These are phyloP conservation scores for Xylaria sp. DNA, from an alignment of 2,329 filamentous ascomycete species.

Conservation along the genomic window DNA sequence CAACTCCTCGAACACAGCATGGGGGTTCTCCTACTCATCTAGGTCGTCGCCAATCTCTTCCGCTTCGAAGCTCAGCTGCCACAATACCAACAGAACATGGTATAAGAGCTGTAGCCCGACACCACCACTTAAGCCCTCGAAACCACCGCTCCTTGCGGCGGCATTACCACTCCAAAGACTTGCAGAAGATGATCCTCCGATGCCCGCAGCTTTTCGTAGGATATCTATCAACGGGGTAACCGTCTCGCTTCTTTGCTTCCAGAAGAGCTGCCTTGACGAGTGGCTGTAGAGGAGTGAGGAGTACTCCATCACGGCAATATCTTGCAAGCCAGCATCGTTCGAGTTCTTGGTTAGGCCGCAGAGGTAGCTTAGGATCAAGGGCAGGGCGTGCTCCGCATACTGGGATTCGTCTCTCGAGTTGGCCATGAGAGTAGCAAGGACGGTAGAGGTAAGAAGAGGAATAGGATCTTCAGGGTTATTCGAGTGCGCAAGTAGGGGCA, in stretches of 20 bases:
- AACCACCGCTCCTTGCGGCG: slow-evolving; percentile 60
- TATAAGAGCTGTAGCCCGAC: slow-evolving; percentile 93
- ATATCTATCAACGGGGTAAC: slow-evolving; percentile 81
- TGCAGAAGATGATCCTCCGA: slow-evolving; percentile 63
- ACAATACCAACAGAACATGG: slow-evolving; percentile 88
- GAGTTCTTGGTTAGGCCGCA: slow-evolving; percentile 80
- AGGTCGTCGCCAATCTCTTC: slow-evolving; percentile 72
- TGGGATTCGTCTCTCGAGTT: slow-evolving; percentile 63
- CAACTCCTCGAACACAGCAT: background rate
- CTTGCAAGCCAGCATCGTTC: slow-evolving; percentile 82
- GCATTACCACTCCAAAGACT: slow-evolving; percentile 63
- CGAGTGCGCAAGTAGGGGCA: slow-evolving; percentile 80
- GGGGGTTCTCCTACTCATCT: slow-evolving; percentile 68
- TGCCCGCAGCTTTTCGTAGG: slow-evolving; percentile 75
- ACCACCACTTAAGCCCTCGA: slow-evolving; percentile 72
- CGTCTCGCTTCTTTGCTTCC: slow-evolving; percentile 87
- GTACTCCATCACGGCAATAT: slow-evolving; percentile 92
- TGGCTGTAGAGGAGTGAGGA: slow-evolving; percentile 79
- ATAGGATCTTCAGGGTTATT: slow-evolving; percentile 77
- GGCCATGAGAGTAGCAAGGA: slow-evolving; percentile 78
- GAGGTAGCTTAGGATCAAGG: slow-evolving; percentile 83
- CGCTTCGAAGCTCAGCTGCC: slow-evolving; percentile 96
- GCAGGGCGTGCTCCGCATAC: slow-evolving; percentile 73
- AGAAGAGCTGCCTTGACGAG: slow-evolving; percentile 80
- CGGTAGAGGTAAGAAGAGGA: slow-evolving; percentile 85